A percentile compares a stretch with the other conserved stretches of the same genome.
These are phyloP conservation scores for Rhizopogon sp. DNA, from an alignment of 768 basidiomycete species.

Conservation along the genomic window DNA sequence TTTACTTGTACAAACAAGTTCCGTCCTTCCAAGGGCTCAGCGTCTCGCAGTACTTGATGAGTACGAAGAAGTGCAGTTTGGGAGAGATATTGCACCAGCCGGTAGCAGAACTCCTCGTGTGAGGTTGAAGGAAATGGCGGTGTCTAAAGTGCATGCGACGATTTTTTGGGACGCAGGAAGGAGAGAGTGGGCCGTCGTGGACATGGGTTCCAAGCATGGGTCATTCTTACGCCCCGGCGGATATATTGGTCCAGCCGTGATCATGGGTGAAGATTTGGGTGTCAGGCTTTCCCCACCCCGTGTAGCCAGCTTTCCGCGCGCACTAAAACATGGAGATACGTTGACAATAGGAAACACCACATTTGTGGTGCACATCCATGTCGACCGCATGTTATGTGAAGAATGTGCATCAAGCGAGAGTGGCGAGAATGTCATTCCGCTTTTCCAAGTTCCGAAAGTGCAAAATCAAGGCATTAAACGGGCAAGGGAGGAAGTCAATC, in stretches of 20 bases:
- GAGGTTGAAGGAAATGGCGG: conserved; percentile 78
- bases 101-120: conserved; percentile 56
- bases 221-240: conserved; percentile 49
- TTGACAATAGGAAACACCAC: conserved; percentile 67
- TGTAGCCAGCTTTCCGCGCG: conserved; percentile 63
- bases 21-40: conserved; percentile 45
- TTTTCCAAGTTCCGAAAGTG: conserved; percentile 32
- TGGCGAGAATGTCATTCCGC: conserved; percentile 46
- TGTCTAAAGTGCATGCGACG: conserved; percentile 78
- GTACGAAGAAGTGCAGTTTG: conserved; percentile 65
- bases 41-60: conserved; percentile 60
- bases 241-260: conserved; percentile 15
- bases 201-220: conserved; percentile 85
- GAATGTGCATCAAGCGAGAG: conserved; percentile 49
- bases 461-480: conserved; percentile 15
- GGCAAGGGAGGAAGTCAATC: conserved; percentile 8
- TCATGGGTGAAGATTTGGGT: conserved; percentile 22
- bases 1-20: conserved; percentile 30
- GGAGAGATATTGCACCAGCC: conserved; percentile 55
- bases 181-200: conserved; percentile 67
- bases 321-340: conserved; percentile 57
- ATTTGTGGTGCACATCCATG: conserved; percentile 68
- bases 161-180: conserved; percentile 61
- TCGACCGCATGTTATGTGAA: conserved; percentile 52
- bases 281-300: conserved; percentile 59